Conservation (phyloP, 306 rosid genomes). For the Morella rubra region DNA sequence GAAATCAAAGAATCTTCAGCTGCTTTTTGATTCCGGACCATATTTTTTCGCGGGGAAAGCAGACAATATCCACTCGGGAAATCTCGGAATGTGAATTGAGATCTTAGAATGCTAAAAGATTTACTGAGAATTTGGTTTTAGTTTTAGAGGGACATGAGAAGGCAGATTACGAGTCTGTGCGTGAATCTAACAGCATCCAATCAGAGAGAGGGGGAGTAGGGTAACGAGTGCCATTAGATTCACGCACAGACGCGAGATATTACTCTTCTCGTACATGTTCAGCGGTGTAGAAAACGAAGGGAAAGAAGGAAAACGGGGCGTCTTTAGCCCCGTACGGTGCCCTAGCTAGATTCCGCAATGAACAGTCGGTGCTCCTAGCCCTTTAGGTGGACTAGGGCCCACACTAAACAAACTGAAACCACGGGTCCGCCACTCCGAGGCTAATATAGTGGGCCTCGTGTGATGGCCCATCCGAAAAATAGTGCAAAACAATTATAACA, state of each 20-base stretch:
- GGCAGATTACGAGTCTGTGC: conserved; percentile 37
- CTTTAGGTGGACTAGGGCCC: no score
- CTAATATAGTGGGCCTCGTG: not conserved
- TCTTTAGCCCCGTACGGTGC: no score
- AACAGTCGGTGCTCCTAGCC: no score
- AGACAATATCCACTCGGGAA: no score
- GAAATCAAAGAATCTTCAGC: not conserved
- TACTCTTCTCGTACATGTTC: conserved; percentile 8
- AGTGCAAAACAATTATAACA: not conserved
- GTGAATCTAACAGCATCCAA: conserved; percentile 29
- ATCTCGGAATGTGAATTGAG: no score
- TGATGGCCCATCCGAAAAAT: not conserved
- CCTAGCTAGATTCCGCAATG: no score
- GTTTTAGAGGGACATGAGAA: conserved; percentile 5
- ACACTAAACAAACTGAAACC: no score
- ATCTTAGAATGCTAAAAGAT: no score
- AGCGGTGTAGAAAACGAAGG: not conserved
- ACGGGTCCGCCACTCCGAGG: not conserved
- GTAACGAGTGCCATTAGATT: conserved; percentile 13
- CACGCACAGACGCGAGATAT: conserved; percentile 30
- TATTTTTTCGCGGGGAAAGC: no score
- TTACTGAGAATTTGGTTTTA: no score
- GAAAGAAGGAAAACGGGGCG: not conserved
- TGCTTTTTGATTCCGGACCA: not conserved
- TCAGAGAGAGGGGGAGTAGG: not conserved